Percentiles rank a stretch among this genome's conserved stretches.
phyloP scores from a whole-genome alignment of 257 asterid genomes.

The Schizonepeta tenuifolia region DNA sequence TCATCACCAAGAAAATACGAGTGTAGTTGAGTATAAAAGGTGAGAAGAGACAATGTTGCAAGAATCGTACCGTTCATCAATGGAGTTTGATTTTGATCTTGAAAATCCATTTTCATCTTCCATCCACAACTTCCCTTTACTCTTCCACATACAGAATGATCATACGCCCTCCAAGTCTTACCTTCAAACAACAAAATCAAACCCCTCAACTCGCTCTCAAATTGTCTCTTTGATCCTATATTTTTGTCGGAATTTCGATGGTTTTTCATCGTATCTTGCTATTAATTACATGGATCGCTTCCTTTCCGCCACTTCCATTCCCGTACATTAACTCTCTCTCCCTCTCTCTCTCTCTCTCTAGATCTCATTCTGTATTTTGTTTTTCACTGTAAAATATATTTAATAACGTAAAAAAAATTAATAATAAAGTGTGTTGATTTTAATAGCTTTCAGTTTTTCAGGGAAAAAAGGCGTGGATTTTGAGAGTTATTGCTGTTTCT shows the following conservation, averaged over 20 bases:
- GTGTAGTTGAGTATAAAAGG: not conserved
- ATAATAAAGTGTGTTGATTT: not conserved
- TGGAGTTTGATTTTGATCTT: slow-evolving; percentile 63
- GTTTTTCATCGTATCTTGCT: slow-evolving; percentile 54
- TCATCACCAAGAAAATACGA: not conserved
- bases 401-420: not conserved
- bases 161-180: slow-evolving; percentile 56
- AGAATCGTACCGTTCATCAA: slow-evolving; percentile 32
- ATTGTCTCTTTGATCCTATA: slow-evolving; percentile 43
- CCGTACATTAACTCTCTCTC: slow-evolving; percentile 33
- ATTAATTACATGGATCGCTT: slow-evolving; percentile 74
- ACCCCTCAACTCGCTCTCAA: slow-evolving; percentile 40
- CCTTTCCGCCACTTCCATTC: slow-evolving; percentile 46
- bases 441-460: slow-evolving; percentile 15
- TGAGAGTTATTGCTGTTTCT: slow-evolving; percentile 53
- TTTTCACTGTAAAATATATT: not conserved
- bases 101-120: slow-evolving; percentile 62
- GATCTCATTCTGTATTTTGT: too few relatives aligned
- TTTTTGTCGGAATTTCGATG: slow-evolving; percentile 43
- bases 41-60: not conserved
- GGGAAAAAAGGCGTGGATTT: slow-evolving; percentile 71
- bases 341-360: not conserved
- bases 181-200: slow-evolving; percentile 27
- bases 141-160: slow-evolving; percentile 48
- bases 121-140: slow-evolving; percentile 25